A percentile compares a stretch with the other conserved stretches of the same genome.
phyloP scores from a whole-genome alignment of 345 rosid genomes.

The Euphorbia peplus region DNA sequence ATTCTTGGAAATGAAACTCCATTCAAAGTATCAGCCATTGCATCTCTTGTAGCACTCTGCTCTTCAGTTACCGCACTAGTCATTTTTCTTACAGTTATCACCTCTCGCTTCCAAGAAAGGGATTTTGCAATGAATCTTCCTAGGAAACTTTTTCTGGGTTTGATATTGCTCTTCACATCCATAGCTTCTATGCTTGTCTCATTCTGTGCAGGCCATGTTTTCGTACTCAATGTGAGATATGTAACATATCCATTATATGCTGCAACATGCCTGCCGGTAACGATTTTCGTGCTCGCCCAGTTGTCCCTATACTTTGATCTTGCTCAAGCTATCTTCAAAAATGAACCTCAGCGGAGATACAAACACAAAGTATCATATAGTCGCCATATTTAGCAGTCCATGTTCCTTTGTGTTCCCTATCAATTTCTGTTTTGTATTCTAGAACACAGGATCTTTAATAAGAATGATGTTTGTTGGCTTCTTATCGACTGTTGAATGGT shows the following conservation, averaged over 20 bases:
- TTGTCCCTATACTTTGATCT: constrained; percentile 45
- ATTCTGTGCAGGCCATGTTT: constrained; percentile 50
- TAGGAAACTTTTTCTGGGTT: constrained; percentile 31
- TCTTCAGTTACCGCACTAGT: constrained; percentile 35
- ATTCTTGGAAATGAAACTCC: constrained; percentile 31
- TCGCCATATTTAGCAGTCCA: not conserved
- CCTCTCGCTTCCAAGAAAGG: constrained; percentile 36
- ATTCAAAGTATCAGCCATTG: constrained; percentile 35
- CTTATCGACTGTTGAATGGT: not conserved
- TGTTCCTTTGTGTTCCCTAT: not conserved
- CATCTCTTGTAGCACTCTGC: constrained; percentile 38
- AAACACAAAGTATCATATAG: constrained; percentile 1
- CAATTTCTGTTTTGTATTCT: not conserved
- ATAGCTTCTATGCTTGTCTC: constrained; percentile 38
- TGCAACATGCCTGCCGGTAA: constrained; percentile 40
- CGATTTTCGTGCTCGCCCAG: constrained; percentile 38
- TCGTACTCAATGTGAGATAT: constrained; percentile 32
- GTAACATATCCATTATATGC: constrained; percentile 41
- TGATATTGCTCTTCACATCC: constrained; percentile 39
- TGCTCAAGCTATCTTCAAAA: not conserved
- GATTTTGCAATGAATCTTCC: constrained; percentile 38
- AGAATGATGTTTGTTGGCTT: not conserved
- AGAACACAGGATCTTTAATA: not conserved
- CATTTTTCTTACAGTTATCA: constrained; percentile 38
- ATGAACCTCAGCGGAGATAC: constrained; percentile 6